These are phyloP conservation scores for Mytilinidion resinicola DNA, from an alignment of 495 filamentous ascomycete genomes.

Conservation along the genomic window DNA sequence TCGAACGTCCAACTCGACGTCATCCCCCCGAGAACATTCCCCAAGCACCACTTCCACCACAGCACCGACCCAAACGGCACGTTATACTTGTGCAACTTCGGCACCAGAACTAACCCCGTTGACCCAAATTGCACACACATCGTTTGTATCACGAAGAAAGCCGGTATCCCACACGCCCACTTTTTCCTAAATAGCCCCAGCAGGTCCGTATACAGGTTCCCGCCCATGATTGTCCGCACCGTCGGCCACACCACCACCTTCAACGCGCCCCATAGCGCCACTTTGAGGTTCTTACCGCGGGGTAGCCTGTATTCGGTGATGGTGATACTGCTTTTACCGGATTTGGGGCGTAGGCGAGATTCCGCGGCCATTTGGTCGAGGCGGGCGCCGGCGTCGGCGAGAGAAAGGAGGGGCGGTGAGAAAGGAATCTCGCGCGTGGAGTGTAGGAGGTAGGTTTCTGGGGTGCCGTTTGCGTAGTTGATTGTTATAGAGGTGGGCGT, in stretches of 20 bases:
- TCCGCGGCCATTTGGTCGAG: not conserved
- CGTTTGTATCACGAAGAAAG: not conserved
- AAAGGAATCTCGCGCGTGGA: not conserved
- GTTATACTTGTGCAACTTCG: not conserved
- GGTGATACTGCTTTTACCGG: not conserved
- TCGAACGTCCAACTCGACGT: not conserved
- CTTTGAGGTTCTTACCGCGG: not conserved
- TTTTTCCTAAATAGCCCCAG: not conserved
- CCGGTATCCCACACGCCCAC: not conserved
- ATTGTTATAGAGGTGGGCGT: not conserved
- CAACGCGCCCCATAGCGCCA: not conserved
- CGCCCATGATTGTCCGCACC: not conserved
- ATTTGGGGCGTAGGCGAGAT: not conserved
- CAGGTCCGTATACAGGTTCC: not conserved
- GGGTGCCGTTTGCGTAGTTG: not conserved
- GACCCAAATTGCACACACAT: not conserved
- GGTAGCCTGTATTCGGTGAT: not conserved
- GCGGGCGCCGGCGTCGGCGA: not conserved
- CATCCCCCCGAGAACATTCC: not conserved
- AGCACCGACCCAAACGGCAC: not conserved
- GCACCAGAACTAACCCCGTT: not conserved
- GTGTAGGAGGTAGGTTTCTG: constrained; percentile 1
- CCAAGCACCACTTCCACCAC: not conserved
- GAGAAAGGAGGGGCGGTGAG: not conserved
- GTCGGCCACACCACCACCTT: not conserved